Evolutionary conservation across 495 filamentous ascomycete genomes (phyloP).

Genomic region (Hypoxylon trugodes): DNA sequence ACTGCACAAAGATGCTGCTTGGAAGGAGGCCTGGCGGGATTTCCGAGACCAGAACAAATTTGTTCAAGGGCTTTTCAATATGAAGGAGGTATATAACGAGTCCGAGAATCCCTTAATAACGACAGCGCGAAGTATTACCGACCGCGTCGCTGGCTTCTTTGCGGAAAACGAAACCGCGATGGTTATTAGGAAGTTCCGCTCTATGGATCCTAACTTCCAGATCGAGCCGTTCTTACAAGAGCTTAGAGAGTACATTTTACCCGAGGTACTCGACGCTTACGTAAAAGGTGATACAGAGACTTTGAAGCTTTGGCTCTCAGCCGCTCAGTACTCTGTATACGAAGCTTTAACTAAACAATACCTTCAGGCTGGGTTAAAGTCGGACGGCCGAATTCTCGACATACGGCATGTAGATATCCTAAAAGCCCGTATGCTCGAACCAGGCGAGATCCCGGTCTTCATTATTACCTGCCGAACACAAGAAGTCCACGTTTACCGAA

Average conservation of each 20-base stretch:
- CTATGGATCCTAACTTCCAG: slow-evolving; percentile 95
- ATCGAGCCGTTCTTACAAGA: slow-evolving; percentile 92
- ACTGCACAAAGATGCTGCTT: slow-evolving; percentile 93
- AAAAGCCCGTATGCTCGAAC: slow-evolving; percentile 90
- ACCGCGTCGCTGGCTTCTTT: slow-evolving; percentile 93
- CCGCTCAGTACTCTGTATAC: slow-evolving; percentile 94
- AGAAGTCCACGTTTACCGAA: slow-evolving; percentile 95
- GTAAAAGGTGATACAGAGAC: slow-evolving; percentile 94
- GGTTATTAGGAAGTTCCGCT: slow-evolving; percentile 97
- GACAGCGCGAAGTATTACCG: slow-evolving; percentile 91
- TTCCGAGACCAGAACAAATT: slow-evolving; percentile 88
- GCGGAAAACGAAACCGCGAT: slow-evolving; percentile 96
- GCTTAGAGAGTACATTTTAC: slow-evolving; percentile 96
- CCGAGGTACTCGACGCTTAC: slow-evolving; percentile 96
- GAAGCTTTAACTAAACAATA: slow-evolving; percentile 94
- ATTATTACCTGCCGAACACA: slow-evolving; percentile 97
- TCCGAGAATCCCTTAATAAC: slow-evolving; percentile 95
- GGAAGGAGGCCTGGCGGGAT: slow-evolving; percentile 94
- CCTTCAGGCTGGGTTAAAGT: slow-evolving; percentile 88
- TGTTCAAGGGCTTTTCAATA: slow-evolving; percentile 86
- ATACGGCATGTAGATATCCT: slow-evolving; percentile 93
- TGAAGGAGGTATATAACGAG: slow-evolving; percentile 88
- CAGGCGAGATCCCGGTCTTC: slow-evolving; percentile 95
- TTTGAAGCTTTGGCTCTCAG: slow-evolving; percentile 91
- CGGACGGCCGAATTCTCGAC: slow-evolving; percentile 92